Base-by-base conservation (phyloP, 169 alveolate species). In the Cryptosporidium ryanae region DNA sequence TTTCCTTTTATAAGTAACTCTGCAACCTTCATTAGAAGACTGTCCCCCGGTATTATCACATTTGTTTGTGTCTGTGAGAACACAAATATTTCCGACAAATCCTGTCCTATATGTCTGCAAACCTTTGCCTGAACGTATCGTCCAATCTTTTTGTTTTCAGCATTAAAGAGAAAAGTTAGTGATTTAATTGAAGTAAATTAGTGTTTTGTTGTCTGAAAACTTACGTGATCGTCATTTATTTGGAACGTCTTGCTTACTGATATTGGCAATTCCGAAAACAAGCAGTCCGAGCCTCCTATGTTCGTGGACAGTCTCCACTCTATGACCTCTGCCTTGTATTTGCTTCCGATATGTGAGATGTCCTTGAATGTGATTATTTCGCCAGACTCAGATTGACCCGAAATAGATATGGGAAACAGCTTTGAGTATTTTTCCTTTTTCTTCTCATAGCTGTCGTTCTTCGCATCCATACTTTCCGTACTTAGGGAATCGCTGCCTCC, bases 291-390 rank as follows among this genome's bases (percentile, higher is more conserved):
- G 0, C 87, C 87, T 38, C 87, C 87, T 38, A 76, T 76, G 27
- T 61, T 76, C 18, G 15, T 54, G 12, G 87, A 76, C 32, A 76
- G 13, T 61, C 87, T 52, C 87, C 87, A 76, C 29, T 76, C 87
- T 23, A 76, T 76, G 21, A 76, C 87, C 54, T 76, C 87, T 21
- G 76, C 65, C 46, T 44, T 55, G 34, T 76, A 76, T 2, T 61
- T 76, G 13, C 31, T 17, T 43, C 87, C 87, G 17, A 76, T 23
- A 23, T 61, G n/a, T n/a, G 87, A 76, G 10, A 76, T 76, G 29
- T 76, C 87, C 17, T 61, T 76, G 49, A 59, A 76, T 23, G 87
- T 76, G 15, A 76, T 76, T 2, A 76, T 57, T 13, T 52, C 59
- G 1, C 87, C 70, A 15, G 71, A 55, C n/a, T 55, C 71, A 21